Evolutionary conservation across 768 basidiomycete species (phyloP).

Genomic region (Pleurotus platypus): DNA sequence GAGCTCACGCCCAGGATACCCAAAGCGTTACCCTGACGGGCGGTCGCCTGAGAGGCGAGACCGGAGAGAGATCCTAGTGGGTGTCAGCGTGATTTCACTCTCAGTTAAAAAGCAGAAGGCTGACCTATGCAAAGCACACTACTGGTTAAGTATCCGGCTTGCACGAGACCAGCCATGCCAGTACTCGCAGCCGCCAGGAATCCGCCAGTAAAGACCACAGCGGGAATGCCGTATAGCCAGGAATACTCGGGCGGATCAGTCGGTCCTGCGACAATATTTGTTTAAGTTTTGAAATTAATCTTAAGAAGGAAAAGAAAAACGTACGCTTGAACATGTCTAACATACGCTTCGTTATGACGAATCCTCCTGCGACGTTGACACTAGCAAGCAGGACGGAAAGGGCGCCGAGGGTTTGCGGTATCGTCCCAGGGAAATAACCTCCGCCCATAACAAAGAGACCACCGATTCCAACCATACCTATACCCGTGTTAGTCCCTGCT

Average conservation of each 20-base stretch:
- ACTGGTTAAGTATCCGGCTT: slow-evolving; percentile 83
- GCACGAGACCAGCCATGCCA: slow-evolving; percentile 82
- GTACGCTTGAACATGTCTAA: slow-evolving; percentile 88
- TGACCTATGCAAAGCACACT: slow-evolving; percentile 83
- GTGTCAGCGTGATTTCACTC: background rate
- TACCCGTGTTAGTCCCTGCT: background rate
- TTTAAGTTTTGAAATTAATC: slow-evolving; percentile 1
- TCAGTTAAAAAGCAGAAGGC: background rate
- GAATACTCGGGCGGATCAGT: slow-evolving; percentile 87
- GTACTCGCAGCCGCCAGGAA: slow-evolving; percentile 81
- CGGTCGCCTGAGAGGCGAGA: slow-evolving; percentile 74
- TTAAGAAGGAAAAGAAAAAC: slow-evolving; percentile 12
- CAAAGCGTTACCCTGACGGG: slow-evolving; percentile 85
- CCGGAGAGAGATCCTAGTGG: slow-evolving; percentile 71
- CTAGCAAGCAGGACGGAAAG: slow-evolving; percentile 83
- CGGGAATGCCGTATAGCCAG: slow-evolving; percentile 79
- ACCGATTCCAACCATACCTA: slow-evolving; percentile 74
- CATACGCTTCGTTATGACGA: slow-evolving; percentile 89
- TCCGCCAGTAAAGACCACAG: slow-evolving; percentile 77
- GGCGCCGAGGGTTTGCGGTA: slow-evolving; percentile 78
- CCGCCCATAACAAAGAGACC: slow-evolving; percentile 92
- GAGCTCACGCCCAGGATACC: slow-evolving; percentile 83
- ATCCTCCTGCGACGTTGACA: slow-evolving; percentile 86
- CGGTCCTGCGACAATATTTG: slow-evolving; percentile 44
- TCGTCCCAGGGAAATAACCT: slow-evolving; percentile 75